Conservation (phyloP, 805 yeast species). For the Myxozyma vanderwaltii region DNA sequence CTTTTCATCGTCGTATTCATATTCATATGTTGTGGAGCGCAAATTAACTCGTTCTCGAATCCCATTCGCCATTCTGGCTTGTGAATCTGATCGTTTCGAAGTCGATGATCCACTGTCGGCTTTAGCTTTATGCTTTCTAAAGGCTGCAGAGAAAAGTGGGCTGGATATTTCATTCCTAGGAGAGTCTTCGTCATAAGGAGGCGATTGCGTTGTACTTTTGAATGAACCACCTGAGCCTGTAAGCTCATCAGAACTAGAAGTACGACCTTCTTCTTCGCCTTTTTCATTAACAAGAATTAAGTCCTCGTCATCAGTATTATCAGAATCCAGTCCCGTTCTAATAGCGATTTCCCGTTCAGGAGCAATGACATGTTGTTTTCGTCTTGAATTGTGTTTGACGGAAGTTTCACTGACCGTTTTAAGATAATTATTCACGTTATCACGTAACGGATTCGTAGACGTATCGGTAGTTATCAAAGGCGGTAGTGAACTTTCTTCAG, state of each 20-base stretch:
- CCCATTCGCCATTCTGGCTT: constrained; percentile 5
- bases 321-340: constrained; percentile 1
- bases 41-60: constrained; percentile 14
- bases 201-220: constrained; percentile 10
- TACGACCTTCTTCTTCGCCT: constrained; percentile 9
- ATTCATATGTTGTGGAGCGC: constrained; percentile 8
- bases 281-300: constrained; percentile 14
- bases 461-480: constrained; percentile 16
- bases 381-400: constrained; percentile 3
- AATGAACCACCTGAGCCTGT: constrained; percentile 14
- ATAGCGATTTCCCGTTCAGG: constrained; percentile 15
- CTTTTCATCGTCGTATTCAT: constrained; percentile 10
- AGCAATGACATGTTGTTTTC: constrained; percentile 20
- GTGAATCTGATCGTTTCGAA: not conserved
- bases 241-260: constrained; percentile 11
- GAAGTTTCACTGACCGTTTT: not conserved
- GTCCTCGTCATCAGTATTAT: constrained; percentile 12
- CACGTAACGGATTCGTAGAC: constrained; percentile 10
- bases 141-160: constrained; percentile 6
- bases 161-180: constrained; percentile 8
- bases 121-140: not conserved
- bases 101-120: not conserved
- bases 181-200: constrained; percentile 5
- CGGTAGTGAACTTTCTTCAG: constrained; percentile 27
- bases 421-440: constrained; percentile 14